Conservation (phyloP, 2,329 filamentous ascomycete genomes). For the Sporothrix humicola region DNA sequence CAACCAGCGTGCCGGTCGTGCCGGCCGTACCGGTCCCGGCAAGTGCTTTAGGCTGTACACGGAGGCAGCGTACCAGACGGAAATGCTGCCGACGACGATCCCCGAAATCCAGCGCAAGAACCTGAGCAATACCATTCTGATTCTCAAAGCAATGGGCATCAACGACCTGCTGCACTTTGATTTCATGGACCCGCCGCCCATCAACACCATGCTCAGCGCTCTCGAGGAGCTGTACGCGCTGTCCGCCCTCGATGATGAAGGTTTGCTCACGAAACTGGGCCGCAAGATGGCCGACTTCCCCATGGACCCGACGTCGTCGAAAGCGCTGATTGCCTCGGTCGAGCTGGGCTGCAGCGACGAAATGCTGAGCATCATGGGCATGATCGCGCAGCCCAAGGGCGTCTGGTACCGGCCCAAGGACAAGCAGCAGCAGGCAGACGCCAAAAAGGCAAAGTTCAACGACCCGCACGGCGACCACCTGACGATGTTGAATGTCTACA, state of each 20-base stretch:
- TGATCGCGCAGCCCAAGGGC: constrained; percentile 79
- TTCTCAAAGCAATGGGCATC: constrained; percentile 99
- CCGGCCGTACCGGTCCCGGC: constrained; percentile 90
- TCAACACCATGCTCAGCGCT: constrained; percentile 96
- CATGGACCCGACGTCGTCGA: constrained; percentile 92
- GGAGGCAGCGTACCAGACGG: constrained; percentile 91
- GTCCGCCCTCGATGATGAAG: constrained; percentile 92
- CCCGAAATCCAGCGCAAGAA: constrained; percentile 98
- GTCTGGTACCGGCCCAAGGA: constrained; percentile 97
- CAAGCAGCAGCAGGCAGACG: constrained; percentile 93
- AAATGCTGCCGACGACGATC: constrained; percentile 95
- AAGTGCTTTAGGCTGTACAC: constrained; percentile 97
- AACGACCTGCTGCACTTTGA: constrained; percentile 97
- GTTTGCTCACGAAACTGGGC: constrained; percentile 85
- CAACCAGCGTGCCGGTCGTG: constrained; percentile 89
- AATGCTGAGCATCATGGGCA: constrained; percentile 90
- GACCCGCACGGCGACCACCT: constrained; percentile 93
- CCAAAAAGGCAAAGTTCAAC: constrained; percentile 97
- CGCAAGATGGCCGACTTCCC: constrained; percentile 99
- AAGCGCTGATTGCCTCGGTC: constrained; percentile 81
- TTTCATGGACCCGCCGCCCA: constrained; percentile 98
- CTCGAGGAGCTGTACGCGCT: constrained; percentile 94
- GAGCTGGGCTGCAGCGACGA: constrained; percentile 92
- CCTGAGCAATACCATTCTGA: constrained; percentile 87
- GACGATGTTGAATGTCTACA: constrained; percentile 95